These are phyloP conservation scores for Pinus albicaulis DNA, from an alignment of 75 land plant species.

Conservation along the genomic window DNA sequence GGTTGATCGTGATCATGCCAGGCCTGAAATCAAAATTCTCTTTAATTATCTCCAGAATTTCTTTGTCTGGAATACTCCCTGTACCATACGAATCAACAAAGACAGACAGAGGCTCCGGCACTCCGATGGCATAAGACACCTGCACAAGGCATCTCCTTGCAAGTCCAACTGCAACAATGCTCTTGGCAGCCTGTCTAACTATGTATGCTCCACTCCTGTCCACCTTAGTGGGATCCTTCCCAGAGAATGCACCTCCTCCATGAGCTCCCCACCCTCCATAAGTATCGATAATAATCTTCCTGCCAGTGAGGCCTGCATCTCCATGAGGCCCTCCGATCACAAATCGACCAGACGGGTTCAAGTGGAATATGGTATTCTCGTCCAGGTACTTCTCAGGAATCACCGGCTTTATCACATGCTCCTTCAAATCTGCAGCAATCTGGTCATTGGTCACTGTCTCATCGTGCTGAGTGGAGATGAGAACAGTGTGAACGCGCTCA, in stretches of 20 bases:
- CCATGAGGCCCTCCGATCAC: slow-evolving; percentile 83
- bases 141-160: slow-evolving; percentile 53
- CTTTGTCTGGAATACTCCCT: slow-evolving; percentile 51
- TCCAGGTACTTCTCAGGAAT: slow-evolving; percentile 54
- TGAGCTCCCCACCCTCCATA: slow-evolving; percentile 30
- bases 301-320: slow-evolving; percentile 71
- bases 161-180: slow-evolving; percentile 58
- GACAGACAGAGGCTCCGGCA: slow-evolving; percentile 34
- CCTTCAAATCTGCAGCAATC: slow-evolving; percentile 56
- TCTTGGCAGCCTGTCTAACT: slow-evolving; percentile 73
- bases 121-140: slow-evolving; percentile 39
- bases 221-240: slow-evolving; percentile 54
- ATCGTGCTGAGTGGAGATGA: slow-evolving; percentile 79
- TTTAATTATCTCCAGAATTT: slow-evolving; percentile 60
- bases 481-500: slow-evolving; percentile 58
- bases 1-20: slow-evolving; percentile 67
- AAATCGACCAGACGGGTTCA: slow-evolving; percentile 68
- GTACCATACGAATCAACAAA: slow-evolving; percentile 38
- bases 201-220: slow-evolving; percentile 56
- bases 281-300: slow-evolving; percentile 51
- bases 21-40: slow-evolving; percentile 70
- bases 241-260: slow-evolving; percentile 34
- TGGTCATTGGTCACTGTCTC: slow-evolving; percentile 72
- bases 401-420: slow-evolving; percentile 69
- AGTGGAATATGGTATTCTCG: slow-evolving; percentile 69